Evolutionary conservation across 768 basidiomycete species (phyloP).

Genomic region (Paxillus involutus): DNA sequence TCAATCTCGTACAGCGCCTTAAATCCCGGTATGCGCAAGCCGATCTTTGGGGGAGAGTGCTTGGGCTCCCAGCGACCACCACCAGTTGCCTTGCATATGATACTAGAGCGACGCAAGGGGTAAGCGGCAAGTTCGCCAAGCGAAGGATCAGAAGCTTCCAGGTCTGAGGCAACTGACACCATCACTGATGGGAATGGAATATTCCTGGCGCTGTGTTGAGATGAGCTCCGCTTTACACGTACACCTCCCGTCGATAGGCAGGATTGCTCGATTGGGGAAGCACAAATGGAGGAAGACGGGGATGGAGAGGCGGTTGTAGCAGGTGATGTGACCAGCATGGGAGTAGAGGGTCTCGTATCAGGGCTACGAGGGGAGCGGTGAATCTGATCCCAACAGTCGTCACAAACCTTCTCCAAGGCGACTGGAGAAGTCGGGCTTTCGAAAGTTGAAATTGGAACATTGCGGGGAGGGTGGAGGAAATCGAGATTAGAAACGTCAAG

Average conservation of each 20-base stretch:
- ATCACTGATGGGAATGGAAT: constrained; percentile 25
- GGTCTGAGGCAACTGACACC: constrained; percentile 20
- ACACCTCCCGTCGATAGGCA: constrained; percentile 15
- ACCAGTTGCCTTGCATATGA: constrained; percentile 75
- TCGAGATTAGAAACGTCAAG: constrained; percentile 71
- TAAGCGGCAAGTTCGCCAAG: constrained; percentile 75
- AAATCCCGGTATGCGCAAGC: constrained; percentile 61
- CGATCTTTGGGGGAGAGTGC: constrained; percentile 36
- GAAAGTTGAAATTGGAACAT: constrained; percentile 56
- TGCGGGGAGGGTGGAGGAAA: constrained; percentile 72
- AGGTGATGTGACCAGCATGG: constrained; percentile 36
- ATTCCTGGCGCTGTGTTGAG: constrained; percentile 27
- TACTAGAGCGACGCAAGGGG: constrained; percentile 63
- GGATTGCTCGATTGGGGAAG: constrained; percentile 31
- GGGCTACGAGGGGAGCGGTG: constrained; percentile 53
- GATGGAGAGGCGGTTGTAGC: constrained; percentile 32
- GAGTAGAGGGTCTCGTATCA: constrained; percentile 33
- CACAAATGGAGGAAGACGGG: constrained; percentile 35
- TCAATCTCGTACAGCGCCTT: constrained; percentile 70
- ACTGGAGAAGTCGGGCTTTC: constrained; percentile 64
- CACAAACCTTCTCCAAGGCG: constrained; percentile 62
- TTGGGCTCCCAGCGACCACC: constrained; percentile 82
- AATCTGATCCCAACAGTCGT: constrained; percentile 76
- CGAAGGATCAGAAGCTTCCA: constrained; percentile 41
- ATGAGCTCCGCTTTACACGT: constrained; percentile 26